Base-by-base conservation (phyloP, 345 rosid species). In the Eucalyptus regnans region DNA sequence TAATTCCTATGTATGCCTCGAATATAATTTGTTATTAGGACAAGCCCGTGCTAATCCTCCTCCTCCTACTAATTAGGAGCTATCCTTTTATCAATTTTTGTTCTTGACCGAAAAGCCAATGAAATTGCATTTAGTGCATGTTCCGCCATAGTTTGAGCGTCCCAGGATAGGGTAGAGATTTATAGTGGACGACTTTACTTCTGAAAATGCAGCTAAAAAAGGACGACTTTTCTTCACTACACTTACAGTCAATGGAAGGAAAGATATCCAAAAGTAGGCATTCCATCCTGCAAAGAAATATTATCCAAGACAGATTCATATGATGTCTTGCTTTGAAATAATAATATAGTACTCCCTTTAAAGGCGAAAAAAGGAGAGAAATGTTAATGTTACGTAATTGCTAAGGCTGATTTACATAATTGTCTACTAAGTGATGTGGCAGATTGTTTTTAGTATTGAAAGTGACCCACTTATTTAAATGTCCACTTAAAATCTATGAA, bases 221-320 rank as follows among this genome's bases (percentile, higher is more conserved):
- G 48, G 33, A 31, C 46, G 14, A 66, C 18, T 14, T 3, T 8
- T 66, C 79, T 7, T 31, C 43, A 66, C 27, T 50, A 15, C 23
- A 86, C 97, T 94, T 94, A 97, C 98, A 29, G 91, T 88, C 83
- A 95, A 90, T 20, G 99, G 99, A 89, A 96, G 88, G 91, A 97
- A 96, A 46, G 97, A 89, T 84, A 97, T 89, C 94, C 94, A 96
- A 86, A 96, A 96, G 91, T 97, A 96, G 17, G 96, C 90, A 93
- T 96, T 96, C 97, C 95, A 96, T 29, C 93, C 98, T 97, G 94
- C 93, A 92, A 84, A 33, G 41, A 80, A 37, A 60, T 16, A 31
- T 31, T 13, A 31, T 31, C 22, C 22, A 66, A 15, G 41, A 31
- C 79, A 44, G 50, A 33, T 87, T 66, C 79, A 66, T 66, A 66